Base-by-base conservation (phyloP, 2,329 filamentous ascomycete species). In the Hypocrella siamensis region DNA sequence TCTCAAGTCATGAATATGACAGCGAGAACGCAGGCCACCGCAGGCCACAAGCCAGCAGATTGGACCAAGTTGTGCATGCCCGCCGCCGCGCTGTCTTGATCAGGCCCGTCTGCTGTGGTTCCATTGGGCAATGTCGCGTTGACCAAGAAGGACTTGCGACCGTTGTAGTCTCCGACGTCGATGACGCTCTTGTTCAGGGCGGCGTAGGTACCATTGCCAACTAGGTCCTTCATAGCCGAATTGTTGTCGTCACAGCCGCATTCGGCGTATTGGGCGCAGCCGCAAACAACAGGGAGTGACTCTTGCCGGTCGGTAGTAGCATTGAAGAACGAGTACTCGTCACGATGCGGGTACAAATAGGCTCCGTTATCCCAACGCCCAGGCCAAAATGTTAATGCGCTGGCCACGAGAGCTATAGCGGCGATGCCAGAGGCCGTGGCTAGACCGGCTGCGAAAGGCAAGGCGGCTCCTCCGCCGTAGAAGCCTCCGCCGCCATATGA, bases 101-200 rank as follows among this genome's bases (percentile, higher is more conserved):
- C 36, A 4, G 41, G 36, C 2, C 36, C 42, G 26, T 44, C 48
- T 11, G 38, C 61, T 0, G 70, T 75, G 1, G 75, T 79, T 30
- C 70, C 72, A 41, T 79, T 78, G 19, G 75, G 69, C 4, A 88
- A 57, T 0, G 77, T 80, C n/a, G 82, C 82, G 48, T 85, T 84
- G 48, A 88, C 57, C 19, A 81, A 59, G 24, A 90, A 65, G 2
- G 70, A 76, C 38, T 64, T 32, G 63, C 54, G 24, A 29, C 39
- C 38, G 21, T 42, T 31, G 38, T 46, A 49, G 16, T 49, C 35
- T 3, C 65, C 69, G 1, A 86, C 66, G 10, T 60, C 65, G 35
- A 82, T 65, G 2, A 83, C 42, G 1, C 61, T 63, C 43, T 70
- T 63, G 56, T 84, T 76, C 32, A 80, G 57, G 3, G 48, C 54